phyloP scores from a whole-genome alignment of 75 land plant genomes.

The Selaginella tamariscina region DNA sequence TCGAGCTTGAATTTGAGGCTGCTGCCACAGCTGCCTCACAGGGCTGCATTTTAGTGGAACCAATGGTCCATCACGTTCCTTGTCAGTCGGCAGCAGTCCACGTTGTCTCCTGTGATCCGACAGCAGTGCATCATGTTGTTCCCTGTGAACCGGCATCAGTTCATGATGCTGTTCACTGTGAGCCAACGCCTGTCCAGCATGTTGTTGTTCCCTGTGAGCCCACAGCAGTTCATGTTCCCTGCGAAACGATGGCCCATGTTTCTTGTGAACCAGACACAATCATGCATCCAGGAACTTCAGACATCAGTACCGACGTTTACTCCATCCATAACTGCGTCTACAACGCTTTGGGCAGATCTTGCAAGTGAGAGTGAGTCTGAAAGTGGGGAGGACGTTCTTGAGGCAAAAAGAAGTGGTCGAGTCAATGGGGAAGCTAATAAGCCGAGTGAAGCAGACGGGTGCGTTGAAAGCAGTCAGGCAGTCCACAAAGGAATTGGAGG shows the following conservation, averaged over 20 bases:
- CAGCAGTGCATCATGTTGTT: not conserved
- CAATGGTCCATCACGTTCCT: not conserved
- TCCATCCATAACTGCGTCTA: not conserved
- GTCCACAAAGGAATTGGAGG: not conserved
- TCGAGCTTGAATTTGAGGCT: not conserved
- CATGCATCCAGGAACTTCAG: not conserved
- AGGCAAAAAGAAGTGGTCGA: not conserved
- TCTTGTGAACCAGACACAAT: no score
- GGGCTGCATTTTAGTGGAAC: not conserved
- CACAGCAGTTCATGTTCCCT: no score
- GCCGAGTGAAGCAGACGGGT: not conserved
- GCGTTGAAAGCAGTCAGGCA: not conserved
- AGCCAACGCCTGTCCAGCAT: no score
- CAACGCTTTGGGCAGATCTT: not conserved
- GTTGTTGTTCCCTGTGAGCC: no score
- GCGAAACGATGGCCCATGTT: no score
- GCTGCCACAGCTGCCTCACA: not conserved
- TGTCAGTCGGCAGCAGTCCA: no score
- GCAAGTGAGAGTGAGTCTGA: not conserved
- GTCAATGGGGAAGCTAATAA: not conserved
- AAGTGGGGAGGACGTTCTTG: not conserved
- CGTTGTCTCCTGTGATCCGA: not conserved
- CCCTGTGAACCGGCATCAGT: no score
- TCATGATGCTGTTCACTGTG: no score
- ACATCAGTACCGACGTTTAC: not conserved